Evolutionary conservation across 1,284 basidiomycete species (phyloP).

Genomic region (Sphagnurus paluster): DNA sequence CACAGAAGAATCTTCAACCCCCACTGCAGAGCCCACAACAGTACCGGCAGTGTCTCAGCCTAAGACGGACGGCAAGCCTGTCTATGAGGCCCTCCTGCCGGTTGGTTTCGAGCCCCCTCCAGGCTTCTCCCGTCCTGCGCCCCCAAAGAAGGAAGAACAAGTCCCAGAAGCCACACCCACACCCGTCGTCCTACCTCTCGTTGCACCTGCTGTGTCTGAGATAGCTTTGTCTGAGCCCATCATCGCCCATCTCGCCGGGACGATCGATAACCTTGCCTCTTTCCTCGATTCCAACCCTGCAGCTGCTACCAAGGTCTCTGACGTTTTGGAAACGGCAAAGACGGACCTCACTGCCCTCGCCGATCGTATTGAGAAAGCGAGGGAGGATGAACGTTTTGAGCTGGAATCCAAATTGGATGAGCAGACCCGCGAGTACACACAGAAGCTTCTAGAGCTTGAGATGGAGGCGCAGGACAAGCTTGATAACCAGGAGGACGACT

Average conservation of each 20-base stretch:
- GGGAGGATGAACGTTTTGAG: conserved; percentile 76
- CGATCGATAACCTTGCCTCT: conserved; percentile 90
- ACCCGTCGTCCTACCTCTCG: conserved; percentile 61
- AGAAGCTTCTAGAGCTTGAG: conserved; percentile 82
- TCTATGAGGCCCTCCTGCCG: conserved; percentile 78
- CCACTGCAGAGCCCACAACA: conserved; percentile 20
- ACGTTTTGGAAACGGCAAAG: conserved; percentile 76
- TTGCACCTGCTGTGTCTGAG: conserved; percentile 81
- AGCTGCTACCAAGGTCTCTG: conserved; percentile 65
- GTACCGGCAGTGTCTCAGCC: conserved; percentile 29
- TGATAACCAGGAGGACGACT: conserved; percentile 84
- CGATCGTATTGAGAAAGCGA: conserved; percentile 77
- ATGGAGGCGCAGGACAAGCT: conserved; percentile 84
- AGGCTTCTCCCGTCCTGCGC: conserved; percentile 68
- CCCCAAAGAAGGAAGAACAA: conserved; percentile 41
- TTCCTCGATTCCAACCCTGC: conserved; percentile 79
- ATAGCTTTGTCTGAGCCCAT: conserved; percentile 81
- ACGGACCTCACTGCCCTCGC: conserved; percentile 83
- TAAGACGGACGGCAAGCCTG: conserved; percentile 40
- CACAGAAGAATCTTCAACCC: conserved; percentile 11
- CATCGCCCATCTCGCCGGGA: conserved; percentile 88
- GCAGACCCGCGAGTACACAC: conserved; percentile 83
- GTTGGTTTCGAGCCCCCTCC: conserved; percentile 91
- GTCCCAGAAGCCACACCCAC: conserved; percentile 29
- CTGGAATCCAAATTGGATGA: conserved; percentile 83